These are phyloP conservation scores for Trichosanthes truncata DNA, from an alignment of 306 rosid species.

Conservation along the genomic window DNA sequence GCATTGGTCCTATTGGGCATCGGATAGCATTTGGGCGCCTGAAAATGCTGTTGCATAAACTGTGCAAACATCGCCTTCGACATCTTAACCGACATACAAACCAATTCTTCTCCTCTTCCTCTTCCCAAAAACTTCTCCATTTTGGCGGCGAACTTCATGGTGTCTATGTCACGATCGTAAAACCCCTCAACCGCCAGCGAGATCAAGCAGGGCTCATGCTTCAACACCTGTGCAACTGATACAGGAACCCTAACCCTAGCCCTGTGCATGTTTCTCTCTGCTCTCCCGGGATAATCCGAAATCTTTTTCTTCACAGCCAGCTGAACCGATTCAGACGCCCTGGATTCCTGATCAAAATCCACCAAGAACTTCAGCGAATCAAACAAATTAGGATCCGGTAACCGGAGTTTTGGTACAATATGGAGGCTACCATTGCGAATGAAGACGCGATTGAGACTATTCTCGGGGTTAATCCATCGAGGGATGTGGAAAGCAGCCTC, in stretches of 20 bases:
- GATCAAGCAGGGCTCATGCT: slow-evolving; percentile 59
- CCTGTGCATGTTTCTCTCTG: slow-evolving; percentile 39
- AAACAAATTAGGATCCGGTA: slow-evolving; percentile 34
- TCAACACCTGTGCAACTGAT: slow-evolving; percentile 54
- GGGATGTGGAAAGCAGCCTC: slow-evolving; percentile 93
- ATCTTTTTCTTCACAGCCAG: slow-evolving; percentile 36
- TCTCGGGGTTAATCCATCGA: slow-evolving; percentile 89
- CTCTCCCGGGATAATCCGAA: slow-evolving; percentile 57
- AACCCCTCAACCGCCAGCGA: slow-evolving; percentile 79
- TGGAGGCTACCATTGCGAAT: slow-evolving; percentile 51
- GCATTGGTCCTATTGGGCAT: slow-evolving; percentile 35
- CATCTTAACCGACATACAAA: slow-evolving; percentile 55
- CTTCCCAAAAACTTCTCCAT: slow-evolving; percentile 62
- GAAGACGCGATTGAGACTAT: slow-evolving; percentile 58
- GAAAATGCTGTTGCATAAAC: slow-evolving; percentile 69
- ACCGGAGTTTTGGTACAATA: slow-evolving; percentile 36
- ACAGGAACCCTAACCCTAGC: slow-evolving; percentile 78
- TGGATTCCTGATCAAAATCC: slow-evolving; percentile 23
- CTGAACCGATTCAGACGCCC: slow-evolving; percentile 58
- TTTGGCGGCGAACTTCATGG: slow-evolving; percentile 66
- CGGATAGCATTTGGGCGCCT: slow-evolving; percentile 76
- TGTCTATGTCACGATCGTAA: slow-evolving; percentile 77
- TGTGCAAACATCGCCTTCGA: slow-evolving; percentile 96
- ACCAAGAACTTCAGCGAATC: slow-evolving; percentile 48
- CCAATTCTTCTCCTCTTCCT: slow-evolving; percentile 56